phyloP scores from a whole-genome alignment of 2,329 filamentous ascomycete species.

The Ceratocystis variospora region DNA sequence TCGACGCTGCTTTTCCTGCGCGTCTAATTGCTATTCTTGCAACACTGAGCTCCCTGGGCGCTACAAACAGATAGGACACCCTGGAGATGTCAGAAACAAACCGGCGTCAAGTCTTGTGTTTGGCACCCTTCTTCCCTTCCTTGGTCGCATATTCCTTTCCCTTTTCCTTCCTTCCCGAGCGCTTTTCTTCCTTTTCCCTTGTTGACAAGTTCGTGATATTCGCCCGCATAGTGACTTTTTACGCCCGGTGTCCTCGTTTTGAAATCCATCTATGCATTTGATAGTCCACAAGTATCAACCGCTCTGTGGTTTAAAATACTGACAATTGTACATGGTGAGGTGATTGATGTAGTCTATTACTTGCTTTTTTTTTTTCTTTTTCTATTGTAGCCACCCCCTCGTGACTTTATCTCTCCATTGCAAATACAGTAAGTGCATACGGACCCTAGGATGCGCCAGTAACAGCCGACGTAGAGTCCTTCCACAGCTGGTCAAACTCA shows the following conservation, averaged over 20 bases:
- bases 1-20: not conserved
- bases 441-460: not conserved
- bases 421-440: slow-evolving; percentile 24
- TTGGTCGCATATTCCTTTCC: not conserved
- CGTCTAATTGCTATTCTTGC: not conserved
- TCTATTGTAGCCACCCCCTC: not conserved
- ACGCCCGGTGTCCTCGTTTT: not conserved
- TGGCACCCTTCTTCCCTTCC: not conserved
- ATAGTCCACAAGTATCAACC: not conserved
- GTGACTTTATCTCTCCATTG: not conserved
- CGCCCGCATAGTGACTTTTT: not conserved
- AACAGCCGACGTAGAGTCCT: slow-evolving; percentile 37
- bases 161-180: not conserved
- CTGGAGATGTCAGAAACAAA: not conserved
- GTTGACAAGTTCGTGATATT: not conserved
- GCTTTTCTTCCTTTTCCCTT: not conserved
- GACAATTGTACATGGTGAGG: not conserved
- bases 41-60: not conserved
- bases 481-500: slow-evolving; percentile 73
- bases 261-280: not conserved
- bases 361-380: not conserved
- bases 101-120: not conserved
- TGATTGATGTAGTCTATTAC: not conserved
- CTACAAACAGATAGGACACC: not conserved
- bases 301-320: not conserved